Base-by-base conservation (phyloP, 2,329 filamentous ascomycete species). In the Reticulascus tulasneorum region DNA sequence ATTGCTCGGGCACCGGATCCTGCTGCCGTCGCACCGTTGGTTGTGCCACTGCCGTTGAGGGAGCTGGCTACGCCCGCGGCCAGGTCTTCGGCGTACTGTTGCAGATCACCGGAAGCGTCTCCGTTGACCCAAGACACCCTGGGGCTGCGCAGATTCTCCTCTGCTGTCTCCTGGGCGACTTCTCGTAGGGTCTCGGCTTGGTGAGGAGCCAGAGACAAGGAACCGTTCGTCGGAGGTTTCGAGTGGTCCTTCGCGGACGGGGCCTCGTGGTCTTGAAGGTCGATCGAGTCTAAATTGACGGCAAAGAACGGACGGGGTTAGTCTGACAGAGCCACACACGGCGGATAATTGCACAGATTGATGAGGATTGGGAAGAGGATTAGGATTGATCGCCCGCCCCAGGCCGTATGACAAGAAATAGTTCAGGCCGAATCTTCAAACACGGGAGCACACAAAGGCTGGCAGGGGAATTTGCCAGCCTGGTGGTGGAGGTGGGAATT, bases 241-340 rank as follows among this genome's bases (percentile, higher is more conserved):
- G 75, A 69, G 61, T 94, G 89, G 58, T 90, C 84, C 67, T 94
- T 77, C 24, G 91, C 87, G 29, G 90, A 93, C 22, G 89, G 88
- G 40, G 84, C 73, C 54, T 82, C 71, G 55, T 81, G 85, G 64
- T 88, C 79, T 74, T 97, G 93, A 34, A 97, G 80, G 67, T 97
- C 93, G 65, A 96, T 85, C 45, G 91, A 94, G 69, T 97, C 91
- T 94, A 23, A 23, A 19, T 30, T 32, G 23, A 32, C 29, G 40
- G 38, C 13, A 35, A 33, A 34, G 20, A 23, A 29, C 27, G 32
- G 22, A 30, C 29, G 12, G 26, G 28, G 39, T 41, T 29, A 38
- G 46, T 23, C 37, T 37, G 29, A 47, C 35, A 39, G 37, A 36
- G 20, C 37, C 13, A 15, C 23, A 24, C 19, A 18, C 35, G 28